Conservation (phyloP, 345 rosid genomes). For the Cardiospermum halicacabum region DNA sequence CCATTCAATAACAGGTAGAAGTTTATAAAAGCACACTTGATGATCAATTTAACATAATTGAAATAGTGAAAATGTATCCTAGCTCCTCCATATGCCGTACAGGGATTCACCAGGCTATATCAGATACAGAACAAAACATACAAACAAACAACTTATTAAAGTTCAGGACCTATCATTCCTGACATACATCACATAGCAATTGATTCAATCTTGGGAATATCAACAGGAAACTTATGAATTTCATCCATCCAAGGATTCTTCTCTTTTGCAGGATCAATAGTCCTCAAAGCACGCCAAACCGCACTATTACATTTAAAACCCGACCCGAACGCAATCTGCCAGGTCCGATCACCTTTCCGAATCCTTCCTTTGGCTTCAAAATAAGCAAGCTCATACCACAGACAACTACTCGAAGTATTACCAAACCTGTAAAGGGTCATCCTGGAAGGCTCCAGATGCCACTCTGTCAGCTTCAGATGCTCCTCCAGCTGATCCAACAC, state of each 20-base stretch:
- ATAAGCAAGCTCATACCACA: slow-evolving; percentile 43
- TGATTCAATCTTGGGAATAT: slow-evolving; percentile 6
- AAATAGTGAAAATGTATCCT: not conserved
- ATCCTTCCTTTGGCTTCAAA: slow-evolving; percentile 36
- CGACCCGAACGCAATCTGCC: slow-evolving; percentile 43
- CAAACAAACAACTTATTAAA: too few species aligned
- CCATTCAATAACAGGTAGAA: too few species aligned
- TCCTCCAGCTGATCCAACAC: slow-evolving; percentile 65
- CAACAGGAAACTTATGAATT: slow-evolving; percentile 17
- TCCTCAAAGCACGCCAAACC: slow-evolving; percentile 21
- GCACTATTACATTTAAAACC: slow-evolving; percentile 41
- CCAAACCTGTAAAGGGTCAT: slow-evolving; percentile 73
- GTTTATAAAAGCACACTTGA: not conserved
- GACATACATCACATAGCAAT: not conserved
- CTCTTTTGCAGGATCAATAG: slow-evolving; percentile 17
- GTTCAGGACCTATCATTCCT: too few species aligned
- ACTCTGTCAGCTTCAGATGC: slow-evolving; percentile 43
- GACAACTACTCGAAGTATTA: slow-evolving; percentile 36
- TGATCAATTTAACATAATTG: not conserved
- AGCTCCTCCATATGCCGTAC: not conserved
- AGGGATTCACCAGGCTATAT: too few species aligned
- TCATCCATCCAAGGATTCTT: slow-evolving; percentile 30
- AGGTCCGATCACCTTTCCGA: slow-evolving; percentile 32
- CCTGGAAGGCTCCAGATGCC: slow-evolving; percentile 78
- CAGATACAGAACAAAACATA: too few species aligned